These are phyloP conservation scores for Nemania diffusa DNA, from an alignment of 2,329 filamentous ascomycete species.

Conservation along the genomic window DNA sequence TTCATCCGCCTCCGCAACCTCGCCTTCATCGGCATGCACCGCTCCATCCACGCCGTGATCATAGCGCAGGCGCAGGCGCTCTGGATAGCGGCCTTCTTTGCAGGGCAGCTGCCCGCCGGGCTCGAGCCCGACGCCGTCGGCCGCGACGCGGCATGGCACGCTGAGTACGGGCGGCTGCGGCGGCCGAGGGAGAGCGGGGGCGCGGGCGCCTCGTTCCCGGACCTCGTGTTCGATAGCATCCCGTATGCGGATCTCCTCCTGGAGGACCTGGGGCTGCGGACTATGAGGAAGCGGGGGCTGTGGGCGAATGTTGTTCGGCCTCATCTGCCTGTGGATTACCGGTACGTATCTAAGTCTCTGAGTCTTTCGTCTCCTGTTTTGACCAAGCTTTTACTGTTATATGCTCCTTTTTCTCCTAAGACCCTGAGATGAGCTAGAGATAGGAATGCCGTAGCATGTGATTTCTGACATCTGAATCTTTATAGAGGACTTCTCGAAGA, in stretches of 20 bases:
- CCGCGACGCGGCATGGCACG: conserved; percentile 61
- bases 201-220: conserved; percentile 61
- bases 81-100: conserved; percentile 68
- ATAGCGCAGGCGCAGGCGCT: conserved; percentile 56
- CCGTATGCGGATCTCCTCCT: conserved; percentile 69
- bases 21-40: conserved; percentile 49
- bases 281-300: conserved; percentile 50
- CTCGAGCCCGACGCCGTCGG: conserved; percentile 48
- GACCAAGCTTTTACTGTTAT: too few relatives aligned
- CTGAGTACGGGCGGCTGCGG: conserved; percentile 65
- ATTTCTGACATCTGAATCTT: background rate
- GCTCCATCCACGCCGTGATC: conserved; percentile 48
- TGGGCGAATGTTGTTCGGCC: conserved; percentile 19
- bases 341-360: conserved; percentile 3
- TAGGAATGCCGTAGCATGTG: too few relatives aligned
- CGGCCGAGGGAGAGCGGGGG: conserved; percentile 57
- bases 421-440: background rate
- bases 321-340: conserved; percentile 18
- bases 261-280: conserved; percentile 63
- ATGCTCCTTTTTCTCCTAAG: background rate
- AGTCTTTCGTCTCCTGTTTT: background rate
- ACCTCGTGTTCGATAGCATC: conserved; percentile 71
- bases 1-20: conserved; percentile 42
- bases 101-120: conserved; percentile 42
- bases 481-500: conserved; percentile 19